A percentile compares a stretch with the other conserved stretches of the same genome.
phyloP scores from a whole-genome alignment of 2,329 filamentous ascomycete genomes.

The Gaeumannomyces sp. region DNA sequence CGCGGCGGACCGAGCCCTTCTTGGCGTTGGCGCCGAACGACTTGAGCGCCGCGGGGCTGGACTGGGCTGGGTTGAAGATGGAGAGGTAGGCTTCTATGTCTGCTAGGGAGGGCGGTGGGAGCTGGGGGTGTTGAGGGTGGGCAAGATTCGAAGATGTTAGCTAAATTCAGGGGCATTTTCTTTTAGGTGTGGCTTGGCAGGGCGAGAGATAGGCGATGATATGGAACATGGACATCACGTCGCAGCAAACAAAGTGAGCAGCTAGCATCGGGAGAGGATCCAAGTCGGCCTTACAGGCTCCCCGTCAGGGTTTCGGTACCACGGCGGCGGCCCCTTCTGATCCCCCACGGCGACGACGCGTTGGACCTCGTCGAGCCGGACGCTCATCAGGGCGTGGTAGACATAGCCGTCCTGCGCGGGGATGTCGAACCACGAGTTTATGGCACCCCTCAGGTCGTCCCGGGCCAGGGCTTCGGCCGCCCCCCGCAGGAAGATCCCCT shows the following conservation, averaged over 20 bases:
- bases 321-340: constrained; percentile 40
- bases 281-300: constrained; percentile 15
- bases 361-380: constrained; percentile 43
- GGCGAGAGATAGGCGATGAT: not conserved
- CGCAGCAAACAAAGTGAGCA: too few relatives aligned
- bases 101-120: constrained; percentile 41
- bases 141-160: not conserved
- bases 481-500: constrained; percentile 26
- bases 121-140: constrained; percentile 20
- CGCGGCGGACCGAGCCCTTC: constrained; percentile 52
- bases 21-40: constrained; percentile 59
- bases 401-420: constrained; percentile 39
- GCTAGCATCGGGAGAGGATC: not conserved
- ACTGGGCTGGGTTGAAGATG: constrained; percentile 54
- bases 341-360: constrained; percentile 36
- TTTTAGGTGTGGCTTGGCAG: not conserved
- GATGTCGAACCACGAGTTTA: constrained; percentile 37
- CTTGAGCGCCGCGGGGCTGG: constrained; percentile 56
- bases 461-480: constrained; percentile 31
- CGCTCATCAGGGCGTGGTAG: constrained; percentile 45
- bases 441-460: constrained; percentile 38
- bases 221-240: too few relatives aligned
- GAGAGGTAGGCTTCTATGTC: constrained; percentile 63
- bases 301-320: constrained; percentile 37
- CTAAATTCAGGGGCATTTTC: not conserved